Evolutionary conservation across 441 rosid species (phyloP), one percentile per base, ranked within the genome.

Genomic region (Capsella rubella): DNA sequence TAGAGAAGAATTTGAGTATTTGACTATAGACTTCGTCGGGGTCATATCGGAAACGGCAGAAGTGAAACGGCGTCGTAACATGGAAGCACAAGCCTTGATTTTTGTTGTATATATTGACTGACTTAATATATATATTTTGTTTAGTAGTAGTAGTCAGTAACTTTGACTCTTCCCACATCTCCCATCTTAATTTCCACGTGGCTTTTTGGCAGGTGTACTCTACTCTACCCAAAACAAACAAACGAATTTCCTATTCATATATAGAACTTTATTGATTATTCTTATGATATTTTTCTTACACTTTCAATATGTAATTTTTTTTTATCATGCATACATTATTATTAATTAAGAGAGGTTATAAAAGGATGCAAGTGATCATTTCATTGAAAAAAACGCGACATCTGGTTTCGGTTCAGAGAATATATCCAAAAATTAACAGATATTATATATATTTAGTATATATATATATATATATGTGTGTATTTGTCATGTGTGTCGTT

Each of bases 161-260:
- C 54, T 56, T 37, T 62, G 66, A 64, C 46, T 69, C 66, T 63
- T 69, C 29, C 8, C 64, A 42, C 31, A 40, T 12, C 57, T 40
- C 14, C 37, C 12, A 6, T 35, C 52, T 47, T 34, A 67, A 61
- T 68, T 57, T 64, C 80, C 80, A 71, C 80, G 80, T 71, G 80
- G 76, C 50, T 25, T 56, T 76, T 76, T 76, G 80, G 72, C 76
- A 56, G 80, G 80, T 76, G 72, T 27, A 64, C 5, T 53, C n/a
- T 49, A 21, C 25, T 21, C 25, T 34, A 70, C 75, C 61, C 42
- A 62, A 16, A 8, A 34, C 25, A 32, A 34, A 34, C 2, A 34
- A 35, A 34, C 43, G 15, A 13, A 34, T 46, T 34, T 34, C 58
- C 16, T 16, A 34, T 0, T 4, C 15, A 15, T 21, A 21, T 31